Conservation (phyloP, 371 early-diverging fungal genomes). For the Mortierella sp. region DNA sequence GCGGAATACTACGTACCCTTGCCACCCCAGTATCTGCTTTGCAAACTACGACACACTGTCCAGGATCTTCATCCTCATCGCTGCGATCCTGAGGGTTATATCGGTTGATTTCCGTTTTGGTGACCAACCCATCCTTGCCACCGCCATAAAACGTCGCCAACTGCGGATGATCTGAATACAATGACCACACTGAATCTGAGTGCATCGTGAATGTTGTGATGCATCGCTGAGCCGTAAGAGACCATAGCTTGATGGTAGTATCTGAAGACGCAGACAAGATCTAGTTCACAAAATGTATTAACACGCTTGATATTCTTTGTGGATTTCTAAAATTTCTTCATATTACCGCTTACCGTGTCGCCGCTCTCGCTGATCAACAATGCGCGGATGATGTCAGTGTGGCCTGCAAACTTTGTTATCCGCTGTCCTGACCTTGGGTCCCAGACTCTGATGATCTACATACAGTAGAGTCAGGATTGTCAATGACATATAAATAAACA, state of each 20-base stretch:
- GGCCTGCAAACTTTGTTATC: conserved; percentile 88
- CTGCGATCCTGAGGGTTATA: conserved; percentile 53
- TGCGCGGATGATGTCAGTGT: conserved; percentile 94
- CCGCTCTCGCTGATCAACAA: conserved; percentile 91
- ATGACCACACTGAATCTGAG: conserved; percentile 92
- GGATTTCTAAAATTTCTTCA: neutral
- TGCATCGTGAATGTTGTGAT: conserved; percentile 90
- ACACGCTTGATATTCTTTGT: neutral
- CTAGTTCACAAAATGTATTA: conserved; percentile 48
- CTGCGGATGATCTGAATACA: conserved; percentile 86
- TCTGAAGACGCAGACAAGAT: conserved; percentile 94
- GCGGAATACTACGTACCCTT: conserved; percentile 63
- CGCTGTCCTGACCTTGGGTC: conserved; percentile 83
- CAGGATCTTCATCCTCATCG: conserved; percentile 62
- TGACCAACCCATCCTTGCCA: conserved; percentile 90
- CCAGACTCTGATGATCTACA: conserved; percentile 84
- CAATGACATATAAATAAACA: neutral
- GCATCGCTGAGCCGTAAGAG: conserved; percentile 87
- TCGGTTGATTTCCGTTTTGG: conserved; percentile 71
- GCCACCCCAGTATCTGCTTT: conserved; percentile 85
- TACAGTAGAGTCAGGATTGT: neutral
- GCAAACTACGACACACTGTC: conserved; percentile 87
- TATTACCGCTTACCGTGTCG: conserved; percentile 67
- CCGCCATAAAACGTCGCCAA: conserved; percentile 93
- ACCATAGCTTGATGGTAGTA: conserved; percentile 94